Evolutionary conservation across 441 rosid species (phyloP).

Genomic region (Populus hybrid): DNA sequence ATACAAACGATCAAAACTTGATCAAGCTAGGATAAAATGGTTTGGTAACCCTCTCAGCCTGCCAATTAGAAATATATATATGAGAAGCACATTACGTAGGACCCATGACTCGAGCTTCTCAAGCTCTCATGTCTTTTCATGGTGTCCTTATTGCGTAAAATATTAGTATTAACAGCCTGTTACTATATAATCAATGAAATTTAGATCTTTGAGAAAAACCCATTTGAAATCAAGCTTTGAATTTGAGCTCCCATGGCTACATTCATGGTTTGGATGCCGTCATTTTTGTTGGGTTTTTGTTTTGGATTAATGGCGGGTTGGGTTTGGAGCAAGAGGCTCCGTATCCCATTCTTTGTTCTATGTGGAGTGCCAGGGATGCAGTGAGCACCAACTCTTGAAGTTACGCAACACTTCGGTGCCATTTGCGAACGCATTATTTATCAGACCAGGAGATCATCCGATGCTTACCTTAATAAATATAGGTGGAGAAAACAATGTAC

Average conservation of each 20-base stretch:
- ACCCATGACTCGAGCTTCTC: no score
- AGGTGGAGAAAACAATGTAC: not conserved
- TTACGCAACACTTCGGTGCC: no score
- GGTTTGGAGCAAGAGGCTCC: constrained; percentile 47
- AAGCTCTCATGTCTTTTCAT: no score
- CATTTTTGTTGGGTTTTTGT: constrained; percentile 15
- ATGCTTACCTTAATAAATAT: no score
- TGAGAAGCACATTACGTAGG: no score
- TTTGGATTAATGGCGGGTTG: constrained; percentile 28
- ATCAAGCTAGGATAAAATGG: no score
- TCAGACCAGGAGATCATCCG: not conserved
- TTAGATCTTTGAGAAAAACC: constrained; percentile 41
- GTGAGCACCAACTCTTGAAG: not conserved
- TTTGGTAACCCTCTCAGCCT: no score
- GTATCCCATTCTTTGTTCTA: constrained; percentile 88
- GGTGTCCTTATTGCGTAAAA: no score
- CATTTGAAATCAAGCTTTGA: constrained; percentile 34
- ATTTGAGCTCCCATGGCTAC: constrained; percentile 37
- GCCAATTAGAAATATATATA: no score
- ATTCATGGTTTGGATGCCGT: constrained; percentile 22
- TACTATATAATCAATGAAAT: constrained; percentile 23
- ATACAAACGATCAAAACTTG: no score
- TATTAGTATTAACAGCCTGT: not conserved
- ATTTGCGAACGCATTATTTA: no score
- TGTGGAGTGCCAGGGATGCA: constrained; percentile 69